Percentiles rank a stretch among this genome's conserved stretches.
These are phyloP conservation scores for Podospora fimiseda DNA, from an alignment of 495 filamentous ascomycete genomes.

Conservation along the genomic window DNA sequence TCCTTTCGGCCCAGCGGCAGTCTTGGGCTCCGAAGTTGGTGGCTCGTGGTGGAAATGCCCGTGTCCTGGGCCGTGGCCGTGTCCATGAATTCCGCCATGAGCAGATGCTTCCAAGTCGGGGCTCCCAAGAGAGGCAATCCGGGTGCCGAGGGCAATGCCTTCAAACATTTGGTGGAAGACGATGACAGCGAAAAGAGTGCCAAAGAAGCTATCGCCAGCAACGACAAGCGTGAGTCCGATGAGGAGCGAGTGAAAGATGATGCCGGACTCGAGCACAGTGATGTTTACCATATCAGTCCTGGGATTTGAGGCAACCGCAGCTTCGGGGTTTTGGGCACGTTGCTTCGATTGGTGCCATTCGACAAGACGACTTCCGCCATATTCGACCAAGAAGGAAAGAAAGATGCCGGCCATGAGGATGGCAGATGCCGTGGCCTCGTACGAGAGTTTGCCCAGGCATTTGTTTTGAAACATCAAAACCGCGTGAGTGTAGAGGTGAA, in stretches of 20 bases:
- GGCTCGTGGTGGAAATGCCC: slow-evolving; percentile 14
- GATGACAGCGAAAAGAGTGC: slow-evolving; percentile 52
- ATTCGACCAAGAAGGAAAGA: slow-evolving; percentile 57
- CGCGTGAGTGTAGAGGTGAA: slow-evolving; percentile 64
- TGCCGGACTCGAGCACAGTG: slow-evolving; percentile 60
- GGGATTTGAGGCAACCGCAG: background rate
- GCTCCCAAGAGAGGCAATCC: slow-evolving; percentile 54
- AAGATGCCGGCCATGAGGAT: slow-evolving; percentile 62
- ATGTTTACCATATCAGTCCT: slow-evolving; percentile 47
- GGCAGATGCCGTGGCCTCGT: slow-evolving; percentile 55
- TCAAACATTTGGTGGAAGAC: slow-evolving; percentile 71
- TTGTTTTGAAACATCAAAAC: slow-evolving; percentile 55
- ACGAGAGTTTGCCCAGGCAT: slow-evolving; percentile 54
- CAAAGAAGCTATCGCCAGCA: slow-evolving; percentile 49
- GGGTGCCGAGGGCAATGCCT: slow-evolving; percentile 62
- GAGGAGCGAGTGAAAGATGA: slow-evolving; percentile 65
- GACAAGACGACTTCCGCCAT: slow-evolving; percentile 47
- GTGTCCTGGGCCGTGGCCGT: slow-evolving; percentile 7
- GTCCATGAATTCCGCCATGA: background rate
- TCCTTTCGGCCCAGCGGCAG: background rate
- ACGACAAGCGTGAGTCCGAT: slow-evolving; percentile 56
- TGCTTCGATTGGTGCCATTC: slow-evolving; percentile 27
- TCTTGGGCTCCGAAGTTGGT: background rate
- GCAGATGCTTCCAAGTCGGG: slow-evolving; percentile 3
- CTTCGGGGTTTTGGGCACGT: background rate